Conservation (phyloP, 306 rosid genomes). For the Medicago ruthenica region DNA sequence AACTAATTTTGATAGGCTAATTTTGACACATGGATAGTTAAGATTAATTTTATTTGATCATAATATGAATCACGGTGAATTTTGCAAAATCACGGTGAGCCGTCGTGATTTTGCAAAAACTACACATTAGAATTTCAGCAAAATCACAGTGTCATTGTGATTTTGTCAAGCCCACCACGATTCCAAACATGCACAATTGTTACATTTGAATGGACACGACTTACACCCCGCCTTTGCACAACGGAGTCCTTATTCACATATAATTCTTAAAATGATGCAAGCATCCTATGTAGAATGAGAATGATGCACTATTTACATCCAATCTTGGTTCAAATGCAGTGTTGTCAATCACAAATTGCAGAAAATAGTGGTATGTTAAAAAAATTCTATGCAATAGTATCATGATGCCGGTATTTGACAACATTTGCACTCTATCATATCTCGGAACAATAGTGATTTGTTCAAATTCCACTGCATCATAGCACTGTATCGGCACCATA, state of each 20-base stretch:
- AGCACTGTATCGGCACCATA: neutral
- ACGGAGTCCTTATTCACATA: neutral
- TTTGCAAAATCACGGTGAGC: too few relatives aligned
- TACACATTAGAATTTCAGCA: too few relatives aligned
- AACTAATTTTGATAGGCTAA: neutral
- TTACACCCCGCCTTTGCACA: neutral
- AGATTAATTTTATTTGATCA: neutral
- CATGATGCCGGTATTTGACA: neutral
- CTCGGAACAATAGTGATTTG: neutral
- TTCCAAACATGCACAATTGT: neutral
- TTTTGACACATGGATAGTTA: neutral
- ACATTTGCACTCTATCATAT: too few relatives aligned
- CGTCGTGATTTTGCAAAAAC: too few relatives aligned
- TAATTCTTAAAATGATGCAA: neutral
- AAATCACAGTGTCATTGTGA: too few relatives aligned
- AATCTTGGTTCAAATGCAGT: constrained; percentile 16
- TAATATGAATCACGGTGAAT: neutral
- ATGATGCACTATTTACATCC: neutral
- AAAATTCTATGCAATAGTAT: neutral
- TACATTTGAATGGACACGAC: neutral
- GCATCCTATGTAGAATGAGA: neutral
- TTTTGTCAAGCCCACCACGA: too few relatives aligned
- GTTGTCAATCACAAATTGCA: neutral
- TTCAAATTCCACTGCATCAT: too few relatives aligned
- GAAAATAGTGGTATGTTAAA: neutral